Conservation (phyloP, 2,329 filamentous ascomycete genomes). For the Trichophyton simii region DNA sequence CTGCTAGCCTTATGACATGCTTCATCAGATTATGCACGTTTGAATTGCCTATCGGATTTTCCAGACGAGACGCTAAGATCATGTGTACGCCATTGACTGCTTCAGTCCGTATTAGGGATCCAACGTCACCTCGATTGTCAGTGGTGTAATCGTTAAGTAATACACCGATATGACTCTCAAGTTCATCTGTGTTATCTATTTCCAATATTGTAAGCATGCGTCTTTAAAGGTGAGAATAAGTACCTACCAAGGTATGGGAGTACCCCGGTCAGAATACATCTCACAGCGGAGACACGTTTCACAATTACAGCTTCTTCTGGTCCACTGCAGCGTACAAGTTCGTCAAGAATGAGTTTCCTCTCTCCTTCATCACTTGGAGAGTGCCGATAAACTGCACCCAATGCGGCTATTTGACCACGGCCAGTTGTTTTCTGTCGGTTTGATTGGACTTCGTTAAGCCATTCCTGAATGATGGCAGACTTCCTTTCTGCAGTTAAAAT, state of each 20-base stretch:
- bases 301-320: constrained; percentile 28
- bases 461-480: constrained; percentile 25
- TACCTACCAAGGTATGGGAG: constrained; percentile 27
- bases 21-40: constrained; percentile 20
- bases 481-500: constrained; percentile 24
- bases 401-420: constrained; percentile 32
- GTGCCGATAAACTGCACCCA: constrained; percentile 29
- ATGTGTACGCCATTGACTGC: constrained; percentile 54
- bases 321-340: constrained; percentile 24
- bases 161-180: constrained; percentile 21
- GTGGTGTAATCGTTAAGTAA: constrained; percentile 79
- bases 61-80: constrained; percentile 18
- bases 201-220: constrained; percentile 13
- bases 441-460: constrained; percentile 28
- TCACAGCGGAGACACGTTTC: constrained; percentile 31
- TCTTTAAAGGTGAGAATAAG: neutral
- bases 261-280: constrained; percentile 26
- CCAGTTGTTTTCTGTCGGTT: constrained; percentile 29
- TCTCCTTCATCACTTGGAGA: constrained; percentile 18
- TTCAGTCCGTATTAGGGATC: constrained; percentile 70
- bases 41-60: constrained; percentile 1
- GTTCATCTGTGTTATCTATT: constrained; percentile 21
- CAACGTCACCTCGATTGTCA: constrained; percentile 77
- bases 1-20: constrained; percentile 54
- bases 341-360: constrained; percentile 21